Evolutionary conservation across 805 yeast species (phyloP), one percentile per base, ranked within the genome.

Genomic region (Brettanomyces nanus): DNA sequence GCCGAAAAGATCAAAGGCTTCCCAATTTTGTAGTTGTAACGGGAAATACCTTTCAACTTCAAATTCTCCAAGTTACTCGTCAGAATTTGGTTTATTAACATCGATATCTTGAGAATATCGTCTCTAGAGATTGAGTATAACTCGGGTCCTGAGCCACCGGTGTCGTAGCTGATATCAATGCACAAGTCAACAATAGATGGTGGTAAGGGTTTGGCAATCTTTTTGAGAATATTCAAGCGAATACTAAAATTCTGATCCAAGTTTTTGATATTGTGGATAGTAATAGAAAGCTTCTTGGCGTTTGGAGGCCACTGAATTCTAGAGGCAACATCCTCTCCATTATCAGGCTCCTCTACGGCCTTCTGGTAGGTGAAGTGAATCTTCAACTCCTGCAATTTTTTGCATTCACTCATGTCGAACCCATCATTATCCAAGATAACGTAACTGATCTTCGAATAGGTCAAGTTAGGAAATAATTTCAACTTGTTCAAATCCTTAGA

Each of bases 61-160:
- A 54, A 43, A 36, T 42, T 49, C 36, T 54, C 55, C 17, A 54
- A 41, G 38, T 47, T 48, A 31, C 49, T 42, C 2, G 56, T 54
- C 33, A 54, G 41, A 18, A 54, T 48, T 29, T 48, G 43, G 35
- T 51, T 54, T 23, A 54, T 51, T 14, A 51, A 38, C 27, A 37
- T 37, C 9, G 58, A 52, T 28, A 54, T 49, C 29, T 49, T 54
- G 34, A 49, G 38, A 26, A 54, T 52, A 39, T 54, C 59, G 37
- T 54, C 58, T 22, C 50, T 49, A 21, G 56, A 44, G 41, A 52
- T 52, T 11, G 51, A 43, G 35, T 53, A 47, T 18, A 49, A 37
- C 30, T 54, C 57, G 23, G 57, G 56, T 11, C 56, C 57, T 1
- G 57, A 49, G 10, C 57, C 57, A 4, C 58, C 59, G 13, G 59